Evolutionary conservation across 148 eudicot species (phyloP), one percentile per base, ranked within the genome.

Genomic region (Bassia scoparia): DNA sequence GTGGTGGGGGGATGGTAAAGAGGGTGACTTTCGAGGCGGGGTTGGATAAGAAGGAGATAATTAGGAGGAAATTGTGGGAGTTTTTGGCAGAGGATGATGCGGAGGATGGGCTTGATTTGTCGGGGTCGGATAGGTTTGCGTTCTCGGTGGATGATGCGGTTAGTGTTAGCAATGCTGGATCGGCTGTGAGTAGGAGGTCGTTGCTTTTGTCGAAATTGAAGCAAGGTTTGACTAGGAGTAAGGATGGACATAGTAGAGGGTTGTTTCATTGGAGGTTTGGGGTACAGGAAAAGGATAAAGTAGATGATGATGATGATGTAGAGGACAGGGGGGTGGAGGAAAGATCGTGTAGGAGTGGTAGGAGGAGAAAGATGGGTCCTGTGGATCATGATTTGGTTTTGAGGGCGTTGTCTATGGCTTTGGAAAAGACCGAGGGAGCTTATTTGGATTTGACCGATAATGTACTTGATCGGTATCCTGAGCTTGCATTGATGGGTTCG

Each of bases 401-500:
- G 88, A 84, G 84, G 79, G 99, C 97, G 24, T 83, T 96, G 86
- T 79, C 90, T 10, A 70, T 80, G 78, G 99, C 99, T 27, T 83
- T 96, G 74, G 92, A 90, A 61, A 83, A 80, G 55, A 92, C 97
- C 13, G 99, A 96, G 80, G 74, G 82, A 67, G 96, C 87, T 27
- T 96, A 88, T 81, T 73, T 96, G 78, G 92, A 92, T 84, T 86
- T 96, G 95, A 96, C 97, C 0, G 94, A 96, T 75, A 96, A 83
- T 82, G 93, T 90, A 83, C 86, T 96, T 80, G 99, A 96, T 83
- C 89, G 81, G 67, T 83, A 92, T 80, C 97, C 99, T 1, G 99
- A 96, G 84, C 97, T 96, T 76, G 99, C 99, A 3, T 71, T 96
- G 73, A 96, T 96, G 99, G 99, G 99, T 83, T 96, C 99, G n/a